Conservation (phyloP, 257 asterid genomes). For the Ocimum tenuiflorum region DNA sequence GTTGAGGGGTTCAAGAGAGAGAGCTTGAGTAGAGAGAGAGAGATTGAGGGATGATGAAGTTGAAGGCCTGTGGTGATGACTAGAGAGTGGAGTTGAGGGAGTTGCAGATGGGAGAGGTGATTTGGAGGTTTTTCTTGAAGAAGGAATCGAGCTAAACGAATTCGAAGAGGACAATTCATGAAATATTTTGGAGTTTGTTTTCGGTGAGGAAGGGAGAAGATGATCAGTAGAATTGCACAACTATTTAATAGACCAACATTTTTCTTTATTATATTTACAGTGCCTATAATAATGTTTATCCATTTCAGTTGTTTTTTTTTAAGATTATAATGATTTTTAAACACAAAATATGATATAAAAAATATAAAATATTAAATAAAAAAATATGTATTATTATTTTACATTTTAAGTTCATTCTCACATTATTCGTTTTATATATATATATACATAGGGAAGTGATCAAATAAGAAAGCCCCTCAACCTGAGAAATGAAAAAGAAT, state of each 20-base stretch:
- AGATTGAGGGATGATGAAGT: conserved; percentile 16
- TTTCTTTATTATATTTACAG: too few species aligned
- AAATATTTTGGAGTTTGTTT: background rate
- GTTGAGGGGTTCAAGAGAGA: conserved; percentile 27
- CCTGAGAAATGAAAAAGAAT: too few species aligned
- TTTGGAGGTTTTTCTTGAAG: conserved; percentile 22
- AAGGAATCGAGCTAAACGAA: conserved; percentile 24
- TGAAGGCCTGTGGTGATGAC: conserved; percentile 37
- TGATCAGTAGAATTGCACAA: background rate
- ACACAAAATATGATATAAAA: too few species aligned
- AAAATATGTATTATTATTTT: too few species aligned
- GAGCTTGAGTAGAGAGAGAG: conserved; percentile 29
- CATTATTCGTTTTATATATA: too few species aligned
- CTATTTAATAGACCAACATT: background rate
- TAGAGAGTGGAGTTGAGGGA: conserved; percentile 33
- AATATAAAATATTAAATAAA: too few species aligned
- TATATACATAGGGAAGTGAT: too few species aligned
- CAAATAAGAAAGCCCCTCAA: too few species aligned
- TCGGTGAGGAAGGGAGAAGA: background rate
- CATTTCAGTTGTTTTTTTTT: too few species aligned
- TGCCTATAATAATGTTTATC: too few species aligned
- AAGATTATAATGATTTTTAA: too few species aligned
- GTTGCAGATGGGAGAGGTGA: conserved; percentile 17
- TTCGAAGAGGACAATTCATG: conserved; percentile 21
- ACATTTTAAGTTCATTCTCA: too few species aligned